Evolutionary conservation across 768 basidiomycete species (phyloP).

Genomic region (Boletus reticuloceps): DNA sequence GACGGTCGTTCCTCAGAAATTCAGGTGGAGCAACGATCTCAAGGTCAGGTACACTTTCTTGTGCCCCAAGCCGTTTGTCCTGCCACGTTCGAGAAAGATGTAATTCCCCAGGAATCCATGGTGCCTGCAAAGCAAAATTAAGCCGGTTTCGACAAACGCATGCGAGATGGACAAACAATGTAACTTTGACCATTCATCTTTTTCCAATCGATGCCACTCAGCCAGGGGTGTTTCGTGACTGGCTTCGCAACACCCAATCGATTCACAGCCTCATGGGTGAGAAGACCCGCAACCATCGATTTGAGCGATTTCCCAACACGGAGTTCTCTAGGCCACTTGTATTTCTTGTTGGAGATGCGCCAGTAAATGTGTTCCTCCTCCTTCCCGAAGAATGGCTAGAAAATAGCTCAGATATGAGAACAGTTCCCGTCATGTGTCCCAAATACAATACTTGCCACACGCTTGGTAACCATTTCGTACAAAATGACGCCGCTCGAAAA

Average conservation of each 20-base stretch:
- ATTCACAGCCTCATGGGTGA: constrained; percentile 34
- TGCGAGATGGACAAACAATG: constrained; percentile 36
- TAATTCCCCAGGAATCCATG: constrained; percentile 35
- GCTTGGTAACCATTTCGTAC: constrained; percentile 50
- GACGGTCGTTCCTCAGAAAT: constrained; percentile 37
- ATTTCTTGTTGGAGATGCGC: constrained; percentile 27
- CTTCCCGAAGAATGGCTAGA: constrained; percentile 28
- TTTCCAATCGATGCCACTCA: constrained; percentile 46
- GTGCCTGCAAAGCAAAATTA: constrained; percentile 35
- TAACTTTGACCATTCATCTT: constrained; percentile 43
- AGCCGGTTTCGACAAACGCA: background rate
- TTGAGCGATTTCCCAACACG: constrained; percentile 40
- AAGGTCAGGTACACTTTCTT: constrained; percentile 40
- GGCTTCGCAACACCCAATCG: constrained; percentile 40
- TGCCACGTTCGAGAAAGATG: constrained; percentile 38
- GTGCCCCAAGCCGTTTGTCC: constrained; percentile 34
- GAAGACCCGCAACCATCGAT: constrained; percentile 41
- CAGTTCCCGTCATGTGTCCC: background rate
- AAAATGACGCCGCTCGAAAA: constrained; percentile 50
- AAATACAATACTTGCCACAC: constrained; percentile 26
- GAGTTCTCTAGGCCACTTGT: constrained; percentile 39
- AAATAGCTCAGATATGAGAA: no score
- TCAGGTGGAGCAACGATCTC: constrained; percentile 32
- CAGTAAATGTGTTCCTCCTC: constrained; percentile 26
- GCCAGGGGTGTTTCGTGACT: constrained; percentile 44